phyloP scores from a whole-genome alignment of 495 filamentous ascomycete genomes.

The Annulohypoxylon bovei region DNA sequence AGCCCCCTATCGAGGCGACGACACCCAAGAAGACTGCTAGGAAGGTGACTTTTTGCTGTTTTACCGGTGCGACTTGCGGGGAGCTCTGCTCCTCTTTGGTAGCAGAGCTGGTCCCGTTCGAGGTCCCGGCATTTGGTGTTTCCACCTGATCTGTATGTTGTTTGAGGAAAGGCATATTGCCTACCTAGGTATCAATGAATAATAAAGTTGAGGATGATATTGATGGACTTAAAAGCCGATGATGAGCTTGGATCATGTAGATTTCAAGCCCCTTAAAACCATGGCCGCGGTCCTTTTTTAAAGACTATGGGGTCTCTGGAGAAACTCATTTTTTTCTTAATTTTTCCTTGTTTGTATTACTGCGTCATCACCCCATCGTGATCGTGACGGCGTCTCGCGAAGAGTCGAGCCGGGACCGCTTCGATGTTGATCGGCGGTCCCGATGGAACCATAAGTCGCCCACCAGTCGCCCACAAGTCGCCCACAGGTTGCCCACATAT shows the following conservation, averaged over 20 bases:
- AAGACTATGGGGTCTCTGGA: constrained; percentile 21
- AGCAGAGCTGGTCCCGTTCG: constrained; percentile 11
- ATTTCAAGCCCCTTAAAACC: constrained; percentile 3
- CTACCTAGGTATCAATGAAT: neutral
- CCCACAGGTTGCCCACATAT: constrained; percentile 38
- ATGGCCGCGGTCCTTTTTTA: constrained; percentile 26
- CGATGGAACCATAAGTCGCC: constrained; percentile 35
- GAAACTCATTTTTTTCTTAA: constrained; percentile 1
- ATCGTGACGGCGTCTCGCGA: constrained; percentile 41
- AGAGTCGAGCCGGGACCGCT: constrained; percentile 13
- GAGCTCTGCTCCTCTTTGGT: constrained; percentile 33
- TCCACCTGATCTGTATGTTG: constrained; percentile 34
- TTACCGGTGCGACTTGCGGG: neutral
- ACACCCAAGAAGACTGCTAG: constrained; percentile 53
- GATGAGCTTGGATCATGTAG: constrained; percentile 23
- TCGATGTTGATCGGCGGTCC: constrained; percentile 27
- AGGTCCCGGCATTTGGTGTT: constrained; percentile 21
- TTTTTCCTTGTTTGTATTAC: neutral
- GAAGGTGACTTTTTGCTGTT: constrained; percentile 48
- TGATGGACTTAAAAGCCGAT: constrained; percentile 13
- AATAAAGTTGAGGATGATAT: constrained; percentile 1
- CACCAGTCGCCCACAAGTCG: neutral
- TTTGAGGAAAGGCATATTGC: constrained; percentile 37
- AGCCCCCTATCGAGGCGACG: constrained; percentile 75
- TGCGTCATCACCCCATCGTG: constrained; percentile 39